phyloP scores from a whole-genome alignment of 805 yeast species.

The Candida arabinofermentans region DNA sequence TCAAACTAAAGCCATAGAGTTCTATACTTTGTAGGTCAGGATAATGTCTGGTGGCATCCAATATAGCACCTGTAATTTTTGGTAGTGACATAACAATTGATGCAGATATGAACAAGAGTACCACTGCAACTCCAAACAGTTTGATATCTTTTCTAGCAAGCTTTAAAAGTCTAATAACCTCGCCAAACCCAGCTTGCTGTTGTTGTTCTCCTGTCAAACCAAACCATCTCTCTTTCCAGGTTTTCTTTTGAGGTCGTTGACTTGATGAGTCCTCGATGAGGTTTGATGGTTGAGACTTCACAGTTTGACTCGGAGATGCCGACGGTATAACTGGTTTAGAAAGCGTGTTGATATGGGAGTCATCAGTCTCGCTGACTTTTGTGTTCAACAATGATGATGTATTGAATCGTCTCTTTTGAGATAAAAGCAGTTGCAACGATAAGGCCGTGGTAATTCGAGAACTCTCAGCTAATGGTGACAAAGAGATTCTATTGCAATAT shows the following conservation, averaged over 20 bases:
- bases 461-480: not conserved
- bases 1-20: constrained; percentile 56
- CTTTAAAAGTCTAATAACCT: constrained; percentile 36
- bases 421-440: not conserved
- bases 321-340: not conserved
- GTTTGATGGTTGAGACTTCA: not conserved
- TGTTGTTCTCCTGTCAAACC: constrained; percentile 31
- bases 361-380: constrained; percentile 2
- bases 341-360: not conserved
- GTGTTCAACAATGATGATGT: constrained; percentile 1
- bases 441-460: not conserved
- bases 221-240: constrained; percentile 29
- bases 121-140: constrained; percentile 39
- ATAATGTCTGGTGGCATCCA: constrained; percentile 43
- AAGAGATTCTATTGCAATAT: not conserved
- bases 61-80: constrained; percentile 50
- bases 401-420: constrained; percentile 1
- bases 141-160: constrained; percentile 44
- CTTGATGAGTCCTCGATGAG: not conserved
- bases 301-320: not conserved
- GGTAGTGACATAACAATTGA: constrained; percentile 50
- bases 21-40: constrained; percentile 21
- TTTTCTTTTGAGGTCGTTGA: constrained; percentile 1
- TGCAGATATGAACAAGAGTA: constrained; percentile 44
- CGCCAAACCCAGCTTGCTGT: constrained; percentile 32